Percentiles rank a stretch among this genome's conserved stretches.
These are phyloP conservation scores for Gnetum montanum DNA, from an alignment of 75 land plant species.

Conservation along the genomic window DNA sequence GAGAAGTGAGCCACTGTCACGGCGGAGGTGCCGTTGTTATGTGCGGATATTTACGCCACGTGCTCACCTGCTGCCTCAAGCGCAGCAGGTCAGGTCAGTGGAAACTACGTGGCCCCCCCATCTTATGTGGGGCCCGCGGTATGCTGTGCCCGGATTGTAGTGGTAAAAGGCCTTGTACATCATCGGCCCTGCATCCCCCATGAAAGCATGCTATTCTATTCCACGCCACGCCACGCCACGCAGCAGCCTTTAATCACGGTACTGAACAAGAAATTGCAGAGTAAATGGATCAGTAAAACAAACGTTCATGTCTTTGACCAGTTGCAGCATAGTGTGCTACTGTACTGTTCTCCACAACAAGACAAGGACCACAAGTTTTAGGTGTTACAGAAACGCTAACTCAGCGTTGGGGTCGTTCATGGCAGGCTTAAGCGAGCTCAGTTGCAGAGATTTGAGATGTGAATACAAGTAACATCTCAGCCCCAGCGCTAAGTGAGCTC, in stretches of 20 bases:
- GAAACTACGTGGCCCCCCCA: constrained; percentile 9
- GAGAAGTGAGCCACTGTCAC: too few relatives aligned
- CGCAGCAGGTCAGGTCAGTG: too few relatives aligned
- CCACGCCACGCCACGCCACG: too few relatives aligned
- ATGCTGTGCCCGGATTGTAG: constrained; percentile 21
- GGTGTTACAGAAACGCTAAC: not conserved
- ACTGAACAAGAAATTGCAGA: not conserved
- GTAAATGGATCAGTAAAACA: not conserved
- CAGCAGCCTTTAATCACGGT: too few relatives aligned
- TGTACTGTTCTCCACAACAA: not conserved
- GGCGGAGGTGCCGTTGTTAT: constrained; percentile 72
- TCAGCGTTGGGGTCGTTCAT: constrained; percentile 16
- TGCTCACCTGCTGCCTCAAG: constrained; percentile 9
- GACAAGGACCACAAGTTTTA: not conserved
- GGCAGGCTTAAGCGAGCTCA: constrained; percentile 34
- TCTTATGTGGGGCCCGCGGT: constrained; percentile 23
- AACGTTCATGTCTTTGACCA: not conserved
- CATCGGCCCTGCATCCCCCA: constrained; percentile 22
- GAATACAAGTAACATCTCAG: too few relatives aligned
- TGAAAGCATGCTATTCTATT: too few relatives aligned
- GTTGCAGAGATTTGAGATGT: too few relatives aligned
- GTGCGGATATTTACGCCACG: constrained; percentile 31
- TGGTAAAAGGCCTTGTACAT: constrained; percentile 28
- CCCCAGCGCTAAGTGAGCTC: too few relatives aligned
- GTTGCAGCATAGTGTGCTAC: not conserved